Evolutionary conservation across 257 asterid genomes (phyloP), one percentile per base, ranked within the genome.

Genomic region (Leonotis leonurus): DNA sequence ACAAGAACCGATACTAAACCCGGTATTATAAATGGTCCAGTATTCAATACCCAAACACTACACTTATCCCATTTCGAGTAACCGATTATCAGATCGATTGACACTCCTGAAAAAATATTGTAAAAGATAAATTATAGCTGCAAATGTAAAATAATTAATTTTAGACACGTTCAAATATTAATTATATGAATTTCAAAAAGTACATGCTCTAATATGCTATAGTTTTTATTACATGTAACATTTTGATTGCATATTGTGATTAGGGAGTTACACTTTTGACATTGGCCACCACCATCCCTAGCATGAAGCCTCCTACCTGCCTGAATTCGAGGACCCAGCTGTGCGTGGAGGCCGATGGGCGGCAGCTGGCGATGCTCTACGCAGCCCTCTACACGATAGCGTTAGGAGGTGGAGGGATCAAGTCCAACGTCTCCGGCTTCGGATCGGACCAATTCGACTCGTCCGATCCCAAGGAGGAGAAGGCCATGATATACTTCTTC

Each of bases 361-460:
- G 39, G 0, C 95, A 85, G 59, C 83, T 88, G 1, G 85, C 80
- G 24, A 17, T 88, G 68, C 94, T 90, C 55, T 88, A 80, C 74
- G 54, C 73, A 0, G 92, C 98, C n/a, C 86, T 90, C 58, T 83
- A 85, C 79, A 83, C 87, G 21, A 83, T 88, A 44, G 97, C 97
- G 10, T 29, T 85, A 4, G 97, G 97, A 9, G 95, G 87, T 1
- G 96, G 97, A 2, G 95, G 96, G 20, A 87, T 90, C 75, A 90
- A 90, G 68, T 83, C 97, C 2, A 85, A 85, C 27, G 96, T 90
- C 55, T 87, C 97, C 1, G 95, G 96, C 8, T 87, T 90, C 29
- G 97, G 97, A 8, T 81, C 96, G 0, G 97, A 90, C 56, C 97
- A 90, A 51, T 90, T 90, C 53, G 95, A 85, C 71, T 2, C 72